A percentile compares a stretch with the other conserved stretches of the same genome.
Evolutionary conservation across 1,139 yeast species (phyloP).

Genomic region (Candida neerlandica): DNA sequence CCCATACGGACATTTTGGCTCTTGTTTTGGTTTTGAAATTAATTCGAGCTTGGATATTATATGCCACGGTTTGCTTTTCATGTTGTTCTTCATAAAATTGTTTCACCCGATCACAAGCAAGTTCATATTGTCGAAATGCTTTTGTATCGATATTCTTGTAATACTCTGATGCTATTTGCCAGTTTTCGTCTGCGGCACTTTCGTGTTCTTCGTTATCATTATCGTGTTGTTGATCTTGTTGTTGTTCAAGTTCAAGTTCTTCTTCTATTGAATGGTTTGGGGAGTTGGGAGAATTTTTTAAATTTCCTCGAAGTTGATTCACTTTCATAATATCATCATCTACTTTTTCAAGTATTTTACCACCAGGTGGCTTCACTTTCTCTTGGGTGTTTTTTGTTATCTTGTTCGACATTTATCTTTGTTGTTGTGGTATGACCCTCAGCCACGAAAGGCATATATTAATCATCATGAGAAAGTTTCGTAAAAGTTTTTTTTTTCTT

Average conservation of each 20-base stretch:
- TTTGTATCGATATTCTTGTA: conserved; percentile 42
- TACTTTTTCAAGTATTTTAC: conserved; percentile 33
- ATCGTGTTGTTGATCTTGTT: not conserved
- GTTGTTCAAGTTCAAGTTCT: conserved; percentile 13
- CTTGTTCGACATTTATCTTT: not conserved
- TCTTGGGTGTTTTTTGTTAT: not conserved
- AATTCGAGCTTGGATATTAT: conserved; percentile 69
- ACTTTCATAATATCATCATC: conserved; percentile 39
- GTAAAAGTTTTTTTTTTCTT: too few species aligned
- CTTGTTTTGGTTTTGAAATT: conserved; percentile 67
- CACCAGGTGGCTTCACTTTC: conserved; percentile 1
- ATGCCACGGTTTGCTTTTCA: conserved; percentile 70
- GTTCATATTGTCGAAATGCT: conserved; percentile 64
- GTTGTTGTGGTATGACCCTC: not conserved
- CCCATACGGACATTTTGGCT: conserved; percentile 74
- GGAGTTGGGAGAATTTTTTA: conserved; percentile 3
- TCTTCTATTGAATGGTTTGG: conserved; percentile 11
- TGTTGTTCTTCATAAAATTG: conserved; percentile 71
- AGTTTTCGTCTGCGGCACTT: conserved; percentile 15
- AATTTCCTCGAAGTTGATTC: conserved; percentile 21
- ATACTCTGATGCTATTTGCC: conserved; percentile 33
- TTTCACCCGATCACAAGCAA: conserved; percentile 70
- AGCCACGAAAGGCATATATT: too few species aligned
- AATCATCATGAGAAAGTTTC: too few species aligned
- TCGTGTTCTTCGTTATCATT: conserved; percentile 8